phyloP scores from a whole-genome alignment of 2,329 filamentous ascomycete species.

The Rosellinia necatrix region DNA sequence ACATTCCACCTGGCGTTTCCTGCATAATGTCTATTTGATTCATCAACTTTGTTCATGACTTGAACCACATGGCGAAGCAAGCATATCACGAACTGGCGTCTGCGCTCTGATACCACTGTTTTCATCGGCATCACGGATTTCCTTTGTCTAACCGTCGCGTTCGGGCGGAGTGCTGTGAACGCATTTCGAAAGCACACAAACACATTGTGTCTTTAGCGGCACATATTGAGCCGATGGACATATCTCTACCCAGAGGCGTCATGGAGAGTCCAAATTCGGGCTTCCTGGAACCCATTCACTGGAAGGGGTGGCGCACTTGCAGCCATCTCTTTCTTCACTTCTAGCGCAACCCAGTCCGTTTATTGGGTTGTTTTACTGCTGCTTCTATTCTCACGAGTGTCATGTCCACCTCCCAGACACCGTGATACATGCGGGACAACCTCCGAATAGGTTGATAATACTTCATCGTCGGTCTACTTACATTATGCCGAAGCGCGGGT shows the following conservation, averaged over 20 bases:
- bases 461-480: conserved; percentile 3
- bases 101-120: conserved; percentile 46
- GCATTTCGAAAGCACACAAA: conserved; percentile 7
- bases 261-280: background rate
- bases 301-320: background rate
- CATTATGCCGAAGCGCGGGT: conserved; percentile 10
- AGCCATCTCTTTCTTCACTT: conserved; percentile 20
- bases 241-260: conserved; percentile 10
- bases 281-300: background rate
- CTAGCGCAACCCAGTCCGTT: conserved; percentile 17
- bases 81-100: conserved; percentile 46
- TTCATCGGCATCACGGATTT: conserved; percentile 43
- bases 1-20: conserved; percentile 40
- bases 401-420: conserved; percentile 3
- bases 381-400: conserved; percentile 27
- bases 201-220: conserved; percentile 2
- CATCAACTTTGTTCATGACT: conserved; percentile 40
- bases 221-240: background rate
- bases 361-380: conserved; percentile 28
- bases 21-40: conserved; percentile 45
- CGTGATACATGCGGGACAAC: background rate
- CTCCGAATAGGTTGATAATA: background rate
- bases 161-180: conserved; percentile 14
- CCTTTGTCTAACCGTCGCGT: conserved; percentile 34
- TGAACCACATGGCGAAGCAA: conserved; percentile 46